These are phyloP conservation scores for Entonaema liquescens DNA, from an alignment of 495 filamentous ascomycete genomes.

Conservation along the genomic window DNA sequence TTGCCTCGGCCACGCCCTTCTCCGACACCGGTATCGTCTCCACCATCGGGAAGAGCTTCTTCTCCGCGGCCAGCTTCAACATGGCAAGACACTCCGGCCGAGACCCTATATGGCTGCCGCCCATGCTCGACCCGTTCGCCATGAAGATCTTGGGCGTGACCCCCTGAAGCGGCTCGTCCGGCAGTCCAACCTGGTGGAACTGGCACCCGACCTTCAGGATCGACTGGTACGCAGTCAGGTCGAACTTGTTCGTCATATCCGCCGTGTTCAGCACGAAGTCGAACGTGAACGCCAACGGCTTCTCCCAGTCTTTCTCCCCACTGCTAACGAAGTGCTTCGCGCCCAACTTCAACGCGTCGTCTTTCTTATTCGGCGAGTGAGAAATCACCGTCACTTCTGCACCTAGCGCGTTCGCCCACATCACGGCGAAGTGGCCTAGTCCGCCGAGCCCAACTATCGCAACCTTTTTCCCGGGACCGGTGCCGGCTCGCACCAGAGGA, in stretches of 20 bases:
- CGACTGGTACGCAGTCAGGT: constrained; percentile 69
- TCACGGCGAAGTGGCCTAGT: constrained; percentile 71
- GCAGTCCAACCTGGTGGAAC: constrained; percentile 79
- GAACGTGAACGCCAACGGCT: constrained; percentile 65
- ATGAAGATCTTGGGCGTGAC: constrained; percentile 71
- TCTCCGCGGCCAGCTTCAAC: constrained; percentile 78
- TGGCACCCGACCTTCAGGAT: constrained; percentile 74
- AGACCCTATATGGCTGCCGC: constrained; percentile 75
- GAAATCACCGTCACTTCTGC: constrained; percentile 75
- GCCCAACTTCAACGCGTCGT: constrained; percentile 68
- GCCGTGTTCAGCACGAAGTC: constrained; percentile 79
- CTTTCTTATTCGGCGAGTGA: constrained; percentile 65
- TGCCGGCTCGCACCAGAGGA: constrained; percentile 68
- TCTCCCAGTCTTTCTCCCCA: constrained; percentile 70
- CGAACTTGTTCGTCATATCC: constrained; percentile 73
- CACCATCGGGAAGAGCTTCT: constrained; percentile 75
- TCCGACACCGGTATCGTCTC: constrained; percentile 74
- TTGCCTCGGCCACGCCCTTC: constrained; percentile 76
- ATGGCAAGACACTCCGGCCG: constrained; percentile 76
- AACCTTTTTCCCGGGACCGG: constrained; percentile 74
- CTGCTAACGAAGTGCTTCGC: constrained; percentile 74
- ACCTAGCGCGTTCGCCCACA: constrained; percentile 71
- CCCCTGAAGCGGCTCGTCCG: constrained; percentile 69
- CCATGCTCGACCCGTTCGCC: constrained; percentile 69
- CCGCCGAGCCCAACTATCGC: constrained; percentile 78